A percentile compares a stretch with the other conserved stretches of the same genome.
phyloP scores from a whole-genome alignment of 768 basidiomycete genomes.

The Clavaria fumosa region DNA sequence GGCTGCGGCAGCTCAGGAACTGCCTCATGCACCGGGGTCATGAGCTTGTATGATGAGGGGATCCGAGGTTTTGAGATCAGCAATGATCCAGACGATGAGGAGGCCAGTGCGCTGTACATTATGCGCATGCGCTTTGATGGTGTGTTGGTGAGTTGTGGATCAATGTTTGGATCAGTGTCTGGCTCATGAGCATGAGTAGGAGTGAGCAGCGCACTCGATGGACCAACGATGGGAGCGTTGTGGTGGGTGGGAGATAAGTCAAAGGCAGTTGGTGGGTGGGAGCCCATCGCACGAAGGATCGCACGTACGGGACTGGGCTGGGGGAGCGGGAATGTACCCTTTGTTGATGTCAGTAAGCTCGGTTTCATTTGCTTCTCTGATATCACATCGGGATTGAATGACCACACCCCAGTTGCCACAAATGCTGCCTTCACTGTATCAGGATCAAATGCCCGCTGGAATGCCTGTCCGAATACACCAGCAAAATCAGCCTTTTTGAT shows the following conservation, averaged over 20 bases:
- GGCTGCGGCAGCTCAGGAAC: conserved; percentile 6
- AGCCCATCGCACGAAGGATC: neutral
- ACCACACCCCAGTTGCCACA: conserved; percentile 23
- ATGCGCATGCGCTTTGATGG: conserved; percentile 13
- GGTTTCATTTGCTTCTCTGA: neutral
- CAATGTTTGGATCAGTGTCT: no score
- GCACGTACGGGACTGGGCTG: conserved; percentile 2
- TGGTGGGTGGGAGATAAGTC: no score
- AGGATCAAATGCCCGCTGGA: conserved; percentile 17
- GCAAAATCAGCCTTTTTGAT: no score
- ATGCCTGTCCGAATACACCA: conserved; percentile 20
- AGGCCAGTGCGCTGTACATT: conserved; percentile 8
- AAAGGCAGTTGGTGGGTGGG: conserved; percentile 1
- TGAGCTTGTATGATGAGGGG: conserved; percentile 3
- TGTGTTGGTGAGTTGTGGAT: conserved; percentile 12
- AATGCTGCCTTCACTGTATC: conserved; percentile 24
- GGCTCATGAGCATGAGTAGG: conserved; percentile 2
- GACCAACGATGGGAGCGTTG: neutral
- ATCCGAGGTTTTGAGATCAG: conserved; percentile 10
- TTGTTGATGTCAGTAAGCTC: neutral
- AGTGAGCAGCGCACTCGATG: neutral
- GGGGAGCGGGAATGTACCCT: neutral
- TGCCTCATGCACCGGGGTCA: conserved; percentile 8
- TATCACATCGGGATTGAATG: conserved; percentile 22
- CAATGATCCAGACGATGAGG: conserved; percentile 12